These are phyloP conservation scores for Penicillium occitanis DNA, from an alignment of 2,329 filamentous ascomycete species.

Conservation along the genomic window DNA sequence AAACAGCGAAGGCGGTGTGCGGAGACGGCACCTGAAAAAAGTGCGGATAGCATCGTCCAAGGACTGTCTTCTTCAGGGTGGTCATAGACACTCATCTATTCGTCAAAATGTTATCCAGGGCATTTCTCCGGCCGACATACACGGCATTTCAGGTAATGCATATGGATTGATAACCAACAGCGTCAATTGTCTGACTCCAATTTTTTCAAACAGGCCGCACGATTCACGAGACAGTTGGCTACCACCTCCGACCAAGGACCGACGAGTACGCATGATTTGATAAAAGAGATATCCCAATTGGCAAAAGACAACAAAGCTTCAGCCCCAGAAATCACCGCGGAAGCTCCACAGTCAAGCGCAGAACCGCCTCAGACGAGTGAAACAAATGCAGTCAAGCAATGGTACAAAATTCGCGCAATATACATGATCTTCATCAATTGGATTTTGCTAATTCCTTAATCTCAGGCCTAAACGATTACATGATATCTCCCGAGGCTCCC, in stretches of 20 bases:
- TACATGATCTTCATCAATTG: background rate
- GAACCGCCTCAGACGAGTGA: constrained; percentile 3
- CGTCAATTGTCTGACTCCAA: background rate
- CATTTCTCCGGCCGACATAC: constrained; percentile 9
- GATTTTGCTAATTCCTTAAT: background rate
- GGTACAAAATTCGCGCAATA: constrained; percentile 1
- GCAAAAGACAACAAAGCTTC: background rate
- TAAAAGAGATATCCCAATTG: background rate
- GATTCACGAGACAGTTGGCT: constrained; percentile 18
- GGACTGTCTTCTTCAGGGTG: background rate
- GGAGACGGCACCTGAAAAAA: constrained; percentile 10
- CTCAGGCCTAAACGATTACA: constrained; percentile 40
- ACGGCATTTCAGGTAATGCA: constrained; percentile 15
- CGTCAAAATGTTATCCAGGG: constrained; percentile 16
- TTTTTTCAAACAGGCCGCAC: constrained; percentile 10
- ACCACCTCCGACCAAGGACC: constrained; percentile 16
- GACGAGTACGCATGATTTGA: background rate
- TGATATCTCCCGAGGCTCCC: constrained; percentile 41
- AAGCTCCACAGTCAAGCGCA: background rate
- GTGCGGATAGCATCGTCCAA: constrained; percentile 11
- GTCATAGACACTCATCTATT: constrained; percentile 19
- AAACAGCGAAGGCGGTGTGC: constrained; percentile 18
- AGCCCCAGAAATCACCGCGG: background rate
- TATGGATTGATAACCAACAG: background rate
- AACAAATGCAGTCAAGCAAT: constrained; percentile 14